Conservation (phyloP, 805 yeast species). For the Candida andamanensis region DNA sequence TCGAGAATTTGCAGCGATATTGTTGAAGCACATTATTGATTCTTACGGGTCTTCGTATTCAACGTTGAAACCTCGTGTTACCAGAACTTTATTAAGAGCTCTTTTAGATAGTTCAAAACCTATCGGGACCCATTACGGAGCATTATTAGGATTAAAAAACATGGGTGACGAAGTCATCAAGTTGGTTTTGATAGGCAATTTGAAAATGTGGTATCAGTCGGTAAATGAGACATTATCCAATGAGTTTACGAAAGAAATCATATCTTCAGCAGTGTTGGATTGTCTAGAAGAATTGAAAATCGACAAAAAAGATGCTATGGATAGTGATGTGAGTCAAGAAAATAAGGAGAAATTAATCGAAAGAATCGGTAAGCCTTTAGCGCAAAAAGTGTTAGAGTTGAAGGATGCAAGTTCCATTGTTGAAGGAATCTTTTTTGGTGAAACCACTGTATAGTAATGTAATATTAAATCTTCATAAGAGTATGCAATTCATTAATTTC, state of each 20-base stretch:
- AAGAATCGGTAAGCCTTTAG: constrained; percentile 58
- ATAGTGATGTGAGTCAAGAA: constrained; percentile 28
- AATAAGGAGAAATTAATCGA: constrained; percentile 40
- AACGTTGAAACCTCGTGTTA: constrained; percentile 86
- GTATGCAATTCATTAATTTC: no score
- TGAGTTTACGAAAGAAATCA: constrained; percentile 40
- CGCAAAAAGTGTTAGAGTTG: constrained; percentile 44
- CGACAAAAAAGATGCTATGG: constrained; percentile 9
- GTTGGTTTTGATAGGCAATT: constrained; percentile 76
- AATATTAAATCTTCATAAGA: no score
- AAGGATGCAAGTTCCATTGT: constrained; percentile 46
- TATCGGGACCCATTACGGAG: constrained; percentile 87
- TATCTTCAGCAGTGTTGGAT: constrained; percentile 47
- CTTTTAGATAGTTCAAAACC: constrained; percentile 81
- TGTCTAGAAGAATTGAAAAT: constrained; percentile 48
- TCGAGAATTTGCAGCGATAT: constrained; percentile 82
- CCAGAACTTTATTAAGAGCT: constrained; percentile 87
- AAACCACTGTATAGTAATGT: no score
- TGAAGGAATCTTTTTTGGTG: constrained; percentile 71
- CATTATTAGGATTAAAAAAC: constrained; percentile 76
- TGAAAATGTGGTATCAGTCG: constrained; percentile 70
- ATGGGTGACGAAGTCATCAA: constrained; percentile 86
- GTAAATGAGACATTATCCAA: constrained; percentile 45
- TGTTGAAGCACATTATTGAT: constrained; percentile 71
- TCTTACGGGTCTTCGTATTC: constrained; percentile 82